Evolutionary conservation across 495 filamentous ascomycete species (phyloP), one percentile per base, ranked within the genome.

Genomic region (Penicillium steckii): DNA sequence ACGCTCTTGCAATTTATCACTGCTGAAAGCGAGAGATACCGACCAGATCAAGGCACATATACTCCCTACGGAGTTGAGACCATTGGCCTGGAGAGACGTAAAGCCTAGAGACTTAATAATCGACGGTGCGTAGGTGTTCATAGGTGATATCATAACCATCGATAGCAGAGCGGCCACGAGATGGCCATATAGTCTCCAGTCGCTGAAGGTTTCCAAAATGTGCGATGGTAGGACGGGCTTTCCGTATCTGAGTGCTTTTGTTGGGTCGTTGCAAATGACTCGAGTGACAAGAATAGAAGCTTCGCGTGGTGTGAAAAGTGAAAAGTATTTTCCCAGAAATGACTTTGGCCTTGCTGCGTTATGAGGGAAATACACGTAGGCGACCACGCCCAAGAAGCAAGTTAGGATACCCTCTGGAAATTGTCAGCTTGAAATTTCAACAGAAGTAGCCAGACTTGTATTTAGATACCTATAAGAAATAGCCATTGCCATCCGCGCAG

Each of bases 91-190:
- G 2, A 47, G 19, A 15, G 44, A 47, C 4, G 26, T 47, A 23
- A 47, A 47, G 1, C 44, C 44, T 17, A 47, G 12, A n/a, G 27
- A 33, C 27, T 47, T 33, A 17, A 47, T 47, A 10, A 47, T 47
- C 18, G 44, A 47, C 0, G 44, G 44, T 22, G 44, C 44, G 12
- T 47, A 47, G 1, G 44, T 47, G 23, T 47, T 47, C 26, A 47
- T 47, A 27, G 44, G 44, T 19, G 44, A 47, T 3, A 47, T 47
- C 44, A 47, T 47, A 22, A 47, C 44, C 44, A 47, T 47, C 5
- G 44, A 47, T 1, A 47, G 44, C 12, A 47, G 12, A 12, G 29
- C 44, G 3, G 44, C 44, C 26, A 47, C 44, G 35, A 47, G 44
- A 35, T 47, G 44, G 15, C 44, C 44, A 15, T 47, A 47, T 22